A percentile compares a stretch with the other conserved stretches of the same genome.
phyloP scores from a whole-genome alignment of 2,329 filamentous ascomycete genomes.

The Exophiala sp. region DNA sequence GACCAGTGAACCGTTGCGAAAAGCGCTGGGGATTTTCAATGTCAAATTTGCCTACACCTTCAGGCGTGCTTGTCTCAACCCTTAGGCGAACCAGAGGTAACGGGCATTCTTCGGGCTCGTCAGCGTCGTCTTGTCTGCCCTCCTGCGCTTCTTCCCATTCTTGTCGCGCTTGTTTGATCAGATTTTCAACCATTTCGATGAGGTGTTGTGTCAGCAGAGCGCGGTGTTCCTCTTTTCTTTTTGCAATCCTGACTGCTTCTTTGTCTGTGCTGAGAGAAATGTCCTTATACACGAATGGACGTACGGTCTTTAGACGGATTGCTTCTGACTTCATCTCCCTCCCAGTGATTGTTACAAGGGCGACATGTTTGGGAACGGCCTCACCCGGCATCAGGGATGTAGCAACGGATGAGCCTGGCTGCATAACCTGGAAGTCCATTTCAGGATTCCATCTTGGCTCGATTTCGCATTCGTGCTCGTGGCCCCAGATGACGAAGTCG shows the following conservation, averaged over 20 bases:
- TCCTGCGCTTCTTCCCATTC: conserved; percentile 80
- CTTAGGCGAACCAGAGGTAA: conserved; percentile 83
- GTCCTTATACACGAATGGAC: conserved; percentile 85
- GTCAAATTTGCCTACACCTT: conserved; percentile 74
- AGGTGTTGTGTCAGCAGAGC: conserved; percentile 74
- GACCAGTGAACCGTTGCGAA: conserved; percentile 85
- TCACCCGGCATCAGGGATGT: conserved; percentile 89
- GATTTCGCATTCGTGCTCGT: conserved; percentile 94
- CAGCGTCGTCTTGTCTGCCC: conserved; percentile 55
- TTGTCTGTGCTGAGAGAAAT: conserved; percentile 72
- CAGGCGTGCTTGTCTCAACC: conserved; percentile 82
- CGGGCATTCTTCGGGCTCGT: conserved; percentile 54
- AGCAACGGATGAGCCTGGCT: conserved; percentile 92
- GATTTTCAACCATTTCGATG: conserved; percentile 72
- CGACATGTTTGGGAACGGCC: conserved; percentile 84
- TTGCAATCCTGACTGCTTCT: conserved; percentile 72
- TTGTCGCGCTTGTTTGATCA: conserved; percentile 79
- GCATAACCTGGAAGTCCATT: conserved; percentile 92
- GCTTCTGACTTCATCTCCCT: conserved; percentile 76
- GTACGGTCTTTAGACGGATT: conserved; percentile 79
- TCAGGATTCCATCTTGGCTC: conserved; percentile 79
- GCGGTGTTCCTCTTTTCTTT: conserved; percentile 78
- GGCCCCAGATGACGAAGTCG: conserved; percentile 91
- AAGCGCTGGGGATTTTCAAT: conserved; percentile 95
- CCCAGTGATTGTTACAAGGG: conserved; percentile 78